Base-by-base conservation (phyloP, 306 rosid genomes). In the Sindora glabra region DNA sequence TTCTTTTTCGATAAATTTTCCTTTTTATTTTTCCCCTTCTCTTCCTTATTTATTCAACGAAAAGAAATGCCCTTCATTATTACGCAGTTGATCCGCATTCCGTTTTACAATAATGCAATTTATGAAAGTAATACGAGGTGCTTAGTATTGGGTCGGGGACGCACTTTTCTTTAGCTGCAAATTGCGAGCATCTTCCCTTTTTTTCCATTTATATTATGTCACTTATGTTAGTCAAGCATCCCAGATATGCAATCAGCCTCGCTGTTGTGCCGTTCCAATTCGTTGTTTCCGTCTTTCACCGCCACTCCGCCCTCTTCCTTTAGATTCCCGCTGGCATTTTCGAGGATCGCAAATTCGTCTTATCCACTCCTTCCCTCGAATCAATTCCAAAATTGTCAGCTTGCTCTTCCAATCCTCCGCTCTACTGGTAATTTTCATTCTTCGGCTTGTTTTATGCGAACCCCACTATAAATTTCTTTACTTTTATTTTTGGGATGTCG, bases 231-330 rank as follows among this genome's bases (percentile, higher is more conserved):
- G 1, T 1, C n/a, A 38, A 6, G 16, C n/a, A 30, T 32, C 8
- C 48, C 23, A 62, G 73, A 61, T 73, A 59, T 79, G 73, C 82
- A 59, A 23, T 65, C 45, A 63, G 30, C 47, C 38, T 38, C 76
- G 38, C 16, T 59, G 26, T 29, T 27, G 39, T 32, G 42, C 38
- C 44, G 51, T 23, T 41, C 85, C 37, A 71, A 75, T 63, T 64
- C 64, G 4, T 46, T 55, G 61, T 26, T 72, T 66, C 58, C 66
- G 58, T 68, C 71, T 41, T 66, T 45, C 48, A 17, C 34, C 37
- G 10, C 36, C 13, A 62, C 68, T 3, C 18, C 53, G 0, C 48
- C 34, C 51, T 39, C 69, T 45, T 55, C 48, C 41, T 60, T 13
- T 12, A 62, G 74, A 18, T 62, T 73, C 47, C 71, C 40, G 51